phyloP scores from a whole-genome alignment of 768 basidiomycete genomes.

The Psilocybe cyanescens region DNA sequence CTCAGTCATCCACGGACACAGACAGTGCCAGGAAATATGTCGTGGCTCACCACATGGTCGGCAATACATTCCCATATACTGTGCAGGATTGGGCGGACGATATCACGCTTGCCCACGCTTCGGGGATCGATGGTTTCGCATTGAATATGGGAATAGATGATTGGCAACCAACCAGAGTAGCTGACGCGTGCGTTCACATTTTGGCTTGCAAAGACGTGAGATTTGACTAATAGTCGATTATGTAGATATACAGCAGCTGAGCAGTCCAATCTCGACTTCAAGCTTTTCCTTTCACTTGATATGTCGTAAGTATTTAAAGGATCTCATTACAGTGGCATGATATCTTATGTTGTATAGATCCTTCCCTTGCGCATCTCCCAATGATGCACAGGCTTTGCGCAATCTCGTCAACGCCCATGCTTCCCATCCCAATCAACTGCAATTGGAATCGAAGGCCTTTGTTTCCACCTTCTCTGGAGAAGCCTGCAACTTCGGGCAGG shows the following conservation, averaged over 20 bases:
- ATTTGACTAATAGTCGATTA: not conserved
- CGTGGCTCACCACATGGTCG: constrained; percentile 65
- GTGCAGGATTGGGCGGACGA: constrained; percentile 51
- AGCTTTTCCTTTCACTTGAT: constrained; percentile 79
- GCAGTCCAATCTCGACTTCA: constrained; percentile 58
- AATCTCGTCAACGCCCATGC: constrained; percentile 57
- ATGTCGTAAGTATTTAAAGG: constrained; percentile 58
- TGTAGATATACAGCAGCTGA: constrained; percentile 59
- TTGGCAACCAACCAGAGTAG: constrained; percentile 67
- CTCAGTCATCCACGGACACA: not conserved
- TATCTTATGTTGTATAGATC: constrained; percentile 37
- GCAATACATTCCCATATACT: constrained; percentile 69
- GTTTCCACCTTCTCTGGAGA: constrained; percentile 79
- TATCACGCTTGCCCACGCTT: constrained; percentile 55
- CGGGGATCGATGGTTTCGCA: constrained; percentile 71
- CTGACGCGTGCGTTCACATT: constrained; percentile 55
- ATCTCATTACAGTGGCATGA: not conserved
- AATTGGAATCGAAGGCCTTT: constrained; percentile 47
- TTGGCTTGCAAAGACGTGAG: not conserved
- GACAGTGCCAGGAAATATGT: constrained; percentile 45
- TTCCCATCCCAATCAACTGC: constrained; percentile 63
- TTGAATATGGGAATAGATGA: constrained; percentile 69
- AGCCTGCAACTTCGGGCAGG: constrained; percentile 66
- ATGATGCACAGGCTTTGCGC: constrained; percentile 54
- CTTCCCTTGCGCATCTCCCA: constrained; percentile 52